Percentiles rank a stretch among this genome's conserved stretches.
phyloP scores from a whole-genome alignment of 208 protist genomes.

The Spongospora subterranea region DNA sequence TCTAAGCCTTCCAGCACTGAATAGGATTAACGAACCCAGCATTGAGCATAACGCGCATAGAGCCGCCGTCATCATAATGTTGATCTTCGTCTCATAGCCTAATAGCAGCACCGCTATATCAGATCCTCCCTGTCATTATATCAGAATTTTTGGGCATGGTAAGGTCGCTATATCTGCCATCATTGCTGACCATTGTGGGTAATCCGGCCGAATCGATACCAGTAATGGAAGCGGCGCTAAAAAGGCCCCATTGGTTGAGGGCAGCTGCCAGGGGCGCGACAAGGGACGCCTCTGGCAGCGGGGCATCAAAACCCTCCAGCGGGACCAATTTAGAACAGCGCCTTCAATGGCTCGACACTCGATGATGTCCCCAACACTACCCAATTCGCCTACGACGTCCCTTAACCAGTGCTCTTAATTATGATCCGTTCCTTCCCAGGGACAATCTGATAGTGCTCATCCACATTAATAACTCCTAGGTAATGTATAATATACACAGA shows the following conservation, averaged over 20 bases:
- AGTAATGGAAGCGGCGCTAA: not conserved
- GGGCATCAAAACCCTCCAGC: not conserved
- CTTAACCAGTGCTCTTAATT: not conserved
- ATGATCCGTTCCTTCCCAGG: too few relatives aligned
- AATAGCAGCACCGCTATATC: slow-evolving; percentile 1
- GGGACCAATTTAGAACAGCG: not conserved
- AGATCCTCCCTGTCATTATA: not conserved
- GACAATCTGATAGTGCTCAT: too few relatives aligned
- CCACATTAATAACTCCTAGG: too few relatives aligned
- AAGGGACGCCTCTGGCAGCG: not conserved
- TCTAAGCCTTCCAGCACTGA: not conserved
- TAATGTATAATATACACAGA: too few relatives aligned
- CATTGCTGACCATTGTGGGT: not conserved
- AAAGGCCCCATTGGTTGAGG: not conserved
- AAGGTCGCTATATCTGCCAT: not conserved
- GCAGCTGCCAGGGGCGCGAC: not conserved
- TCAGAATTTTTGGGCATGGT: not conserved
- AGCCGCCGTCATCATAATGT: not conserved
- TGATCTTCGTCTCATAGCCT: not conserved
- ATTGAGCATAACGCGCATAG: not conserved
- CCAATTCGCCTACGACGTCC: not conserved
- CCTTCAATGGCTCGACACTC: not conserved
- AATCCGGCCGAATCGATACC: not conserved
- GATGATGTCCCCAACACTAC: not conserved
- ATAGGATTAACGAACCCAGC: slow-evolving; percentile 30